A percentile compares a stretch with the other conserved stretches of the same genome.
Conservation (phyloP, 352 stramenopile genomes). For the Globisporangium cylindrosporum region DNA sequence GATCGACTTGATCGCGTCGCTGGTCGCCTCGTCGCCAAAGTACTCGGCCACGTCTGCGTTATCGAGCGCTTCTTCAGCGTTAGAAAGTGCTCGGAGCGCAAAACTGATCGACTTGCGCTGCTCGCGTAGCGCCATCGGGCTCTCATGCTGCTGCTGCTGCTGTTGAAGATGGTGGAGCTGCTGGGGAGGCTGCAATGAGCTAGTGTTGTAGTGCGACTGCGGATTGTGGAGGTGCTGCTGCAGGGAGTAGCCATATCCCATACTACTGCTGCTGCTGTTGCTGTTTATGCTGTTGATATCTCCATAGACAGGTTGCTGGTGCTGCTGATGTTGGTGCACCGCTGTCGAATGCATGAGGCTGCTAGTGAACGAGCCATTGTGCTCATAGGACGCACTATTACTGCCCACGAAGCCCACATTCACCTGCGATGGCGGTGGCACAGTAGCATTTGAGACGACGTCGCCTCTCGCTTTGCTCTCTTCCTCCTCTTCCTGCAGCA, state of each 20-base stretch:
- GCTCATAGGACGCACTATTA: neutral
- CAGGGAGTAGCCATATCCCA: neutral
- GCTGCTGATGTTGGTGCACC: neutral
- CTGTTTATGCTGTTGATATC: slow-evolving; percentile 2
- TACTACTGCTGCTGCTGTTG: neutral
- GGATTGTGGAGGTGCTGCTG: neutral
- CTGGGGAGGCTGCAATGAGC: slow-evolving; percentile 10
- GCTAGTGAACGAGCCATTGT: neutral
- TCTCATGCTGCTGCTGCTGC: slow-evolving; percentile 4
- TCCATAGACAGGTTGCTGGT: neutral
- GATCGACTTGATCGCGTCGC: slow-evolving; percentile 23
- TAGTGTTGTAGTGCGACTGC: slow-evolving; percentile 14
- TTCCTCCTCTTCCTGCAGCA: slow-evolving; percentile 43
- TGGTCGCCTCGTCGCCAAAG: slow-evolving; percentile 30
- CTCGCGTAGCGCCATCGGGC: slow-evolving; percentile 10
- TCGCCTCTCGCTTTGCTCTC: neutral
- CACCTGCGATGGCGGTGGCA: neutral
- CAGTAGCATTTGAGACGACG: neutral
- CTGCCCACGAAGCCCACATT: neutral
- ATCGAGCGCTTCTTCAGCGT: slow-evolving; percentile 41
- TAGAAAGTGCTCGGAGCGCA: slow-evolving; percentile 30
- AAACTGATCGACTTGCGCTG: slow-evolving; percentile 31
- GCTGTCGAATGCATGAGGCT: slow-evolving; percentile 3
- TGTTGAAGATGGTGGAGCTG: slow-evolving; percentile 5
- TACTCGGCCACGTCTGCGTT: slow-evolving; percentile 29